Conservation (phyloP, 805 yeast species). For the Ogataea zsoltii region DNA sequence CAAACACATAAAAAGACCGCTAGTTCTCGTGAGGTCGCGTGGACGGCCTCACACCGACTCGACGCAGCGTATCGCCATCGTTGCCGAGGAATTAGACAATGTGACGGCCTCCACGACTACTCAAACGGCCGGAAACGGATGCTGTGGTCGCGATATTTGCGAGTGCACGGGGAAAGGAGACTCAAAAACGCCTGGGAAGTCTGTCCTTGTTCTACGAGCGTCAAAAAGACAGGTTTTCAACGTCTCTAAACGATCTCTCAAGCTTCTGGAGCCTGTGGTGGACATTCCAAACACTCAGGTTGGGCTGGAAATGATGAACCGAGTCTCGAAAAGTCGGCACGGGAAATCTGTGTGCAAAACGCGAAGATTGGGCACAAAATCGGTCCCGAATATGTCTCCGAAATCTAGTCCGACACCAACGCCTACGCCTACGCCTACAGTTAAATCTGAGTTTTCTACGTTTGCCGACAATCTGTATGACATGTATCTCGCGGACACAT, state of each 20-base stretch:
- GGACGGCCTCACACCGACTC: constrained; percentile 78
- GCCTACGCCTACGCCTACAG: no score
- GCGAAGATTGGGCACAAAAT: constrained; percentile 4
- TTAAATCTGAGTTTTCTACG: no score
- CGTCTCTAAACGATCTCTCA: constrained; percentile 36
- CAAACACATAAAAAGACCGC: constrained; percentile 73
- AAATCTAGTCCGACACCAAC: neutral
- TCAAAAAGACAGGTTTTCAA: constrained; percentile 37
- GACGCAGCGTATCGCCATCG: constrained; percentile 59
- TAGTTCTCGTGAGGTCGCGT: constrained; percentile 84
- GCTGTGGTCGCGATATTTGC: constrained; percentile 9
- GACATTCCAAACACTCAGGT: constrained; percentile 35
- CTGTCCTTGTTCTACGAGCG: constrained; percentile 36
- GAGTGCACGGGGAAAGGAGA: constrained; percentile 1
- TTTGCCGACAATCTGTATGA: constrained; percentile 24
- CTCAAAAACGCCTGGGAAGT: constrained; percentile 9
- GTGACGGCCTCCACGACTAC: neutral
- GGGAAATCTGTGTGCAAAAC: constrained; percentile 18
- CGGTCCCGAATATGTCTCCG: neutral
- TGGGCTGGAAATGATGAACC: constrained; percentile 32
- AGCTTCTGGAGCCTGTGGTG: constrained; percentile 34
- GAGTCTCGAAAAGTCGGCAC: constrained; percentile 21
- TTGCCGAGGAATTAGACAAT: constrained; percentile 40
- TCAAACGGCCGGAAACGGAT: constrained; percentile 2
- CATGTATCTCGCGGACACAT: constrained; percentile 33